Evolutionary conservation across 2,329 filamentous ascomycete species (phyloP).

Genomic region (Fusarium siculi): DNA sequence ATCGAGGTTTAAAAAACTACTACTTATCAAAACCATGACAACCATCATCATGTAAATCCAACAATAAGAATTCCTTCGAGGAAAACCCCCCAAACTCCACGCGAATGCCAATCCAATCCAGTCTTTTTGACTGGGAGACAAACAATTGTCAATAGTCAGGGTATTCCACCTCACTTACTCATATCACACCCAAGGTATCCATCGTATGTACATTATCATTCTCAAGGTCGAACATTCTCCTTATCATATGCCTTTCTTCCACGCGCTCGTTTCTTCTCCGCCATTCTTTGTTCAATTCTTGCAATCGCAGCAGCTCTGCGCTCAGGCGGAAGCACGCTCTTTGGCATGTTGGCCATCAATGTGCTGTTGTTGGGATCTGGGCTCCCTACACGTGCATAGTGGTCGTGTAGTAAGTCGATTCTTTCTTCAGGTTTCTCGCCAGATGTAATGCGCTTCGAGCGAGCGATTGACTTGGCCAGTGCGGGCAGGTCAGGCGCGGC

Average conservation of each 20-base stretch:
- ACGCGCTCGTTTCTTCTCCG: slow-evolving; percentile 58
- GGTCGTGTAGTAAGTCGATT: slow-evolving; percentile 59
- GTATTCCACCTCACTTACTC: slow-evolving; percentile 31
- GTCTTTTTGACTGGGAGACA: not conserved
- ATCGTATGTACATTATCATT: slow-evolving; percentile 13
- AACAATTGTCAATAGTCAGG: slow-evolving; percentile 23
- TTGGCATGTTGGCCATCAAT: slow-evolving; percentile 53
- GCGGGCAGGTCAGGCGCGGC: slow-evolving; percentile 44
- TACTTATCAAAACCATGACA: slow-evolving; percentile 34
- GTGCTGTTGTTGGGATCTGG: slow-evolving; percentile 49
- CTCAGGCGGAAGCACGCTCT: slow-evolving; percentile 59
- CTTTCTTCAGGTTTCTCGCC: slow-evolving; percentile 46
- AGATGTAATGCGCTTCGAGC: slow-evolving; percentile 19
- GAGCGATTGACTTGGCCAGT: slow-evolving; percentile 40
- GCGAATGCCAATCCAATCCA: slow-evolving; percentile 34
- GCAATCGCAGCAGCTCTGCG: slow-evolving; percentile 65
- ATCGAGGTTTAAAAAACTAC: slow-evolving; percentile 6
- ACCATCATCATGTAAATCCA: slow-evolving; percentile 37
- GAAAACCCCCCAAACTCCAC: slow-evolving; percentile 36
- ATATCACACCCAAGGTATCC: slow-evolving; percentile 14
- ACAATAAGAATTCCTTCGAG: slow-evolving; percentile 22
- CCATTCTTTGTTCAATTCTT: slow-evolving; percentile 63
- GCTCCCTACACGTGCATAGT: slow-evolving; percentile 58
- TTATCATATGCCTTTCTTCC: slow-evolving; percentile 54
- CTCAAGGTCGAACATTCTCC: slow-evolving; percentile 61